These are phyloP conservation scores for Suillus plorans DNA, from an alignment of 768 basidiomycete genomes.

Conservation along the genomic window DNA sequence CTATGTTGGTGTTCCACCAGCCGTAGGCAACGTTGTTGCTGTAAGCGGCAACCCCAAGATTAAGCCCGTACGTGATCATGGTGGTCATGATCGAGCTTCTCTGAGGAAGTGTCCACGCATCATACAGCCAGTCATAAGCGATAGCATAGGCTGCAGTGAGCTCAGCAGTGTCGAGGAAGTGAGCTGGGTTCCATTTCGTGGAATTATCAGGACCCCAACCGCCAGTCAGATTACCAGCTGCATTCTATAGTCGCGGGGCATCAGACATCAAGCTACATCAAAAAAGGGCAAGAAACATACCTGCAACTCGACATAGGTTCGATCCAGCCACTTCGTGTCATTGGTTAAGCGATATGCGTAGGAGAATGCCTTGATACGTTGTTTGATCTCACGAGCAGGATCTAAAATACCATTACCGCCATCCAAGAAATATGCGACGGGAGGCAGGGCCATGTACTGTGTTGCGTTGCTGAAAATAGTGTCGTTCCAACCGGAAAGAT, in stretches of 20 bases:
- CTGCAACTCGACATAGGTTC: slow-evolving; percentile 79
- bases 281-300: slow-evolving; percentile 43
- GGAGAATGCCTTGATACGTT: slow-evolving; percentile 87
- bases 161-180: slow-evolving; percentile 95
- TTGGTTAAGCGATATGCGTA: slow-evolving; percentile 92
- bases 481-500: slow-evolving; percentile 85
- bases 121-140: slow-evolving; percentile 96
- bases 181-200: slow-evolving; percentile 80
- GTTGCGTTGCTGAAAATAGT: slow-evolving; percentile 91
- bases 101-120: slow-evolving; percentile 75
- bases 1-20: slow-evolving; percentile 77
- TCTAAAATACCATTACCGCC: slow-evolving; percentile 91
- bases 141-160: slow-evolving; percentile 86
- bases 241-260: slow-evolving; percentile 48
- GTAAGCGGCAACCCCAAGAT: slow-evolving; percentile 58
- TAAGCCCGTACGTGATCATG: slow-evolving; percentile 78
- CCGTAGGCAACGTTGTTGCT: slow-evolving; percentile 43
- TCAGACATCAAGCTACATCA: neutral
- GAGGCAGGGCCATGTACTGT: slow-evolving; percentile 58
- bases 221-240: slow-evolving; percentile 64
- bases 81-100: slow-evolving; percentile 64
- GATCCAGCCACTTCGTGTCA: slow-evolving; percentile 88
- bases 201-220: slow-evolving; percentile 63
- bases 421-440: slow-evolving; percentile 73
- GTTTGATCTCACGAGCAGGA: slow-evolving; percentile 83